phyloP scores from a whole-genome alignment of 805 yeast species.

The Priceomyces castillae region DNA sequence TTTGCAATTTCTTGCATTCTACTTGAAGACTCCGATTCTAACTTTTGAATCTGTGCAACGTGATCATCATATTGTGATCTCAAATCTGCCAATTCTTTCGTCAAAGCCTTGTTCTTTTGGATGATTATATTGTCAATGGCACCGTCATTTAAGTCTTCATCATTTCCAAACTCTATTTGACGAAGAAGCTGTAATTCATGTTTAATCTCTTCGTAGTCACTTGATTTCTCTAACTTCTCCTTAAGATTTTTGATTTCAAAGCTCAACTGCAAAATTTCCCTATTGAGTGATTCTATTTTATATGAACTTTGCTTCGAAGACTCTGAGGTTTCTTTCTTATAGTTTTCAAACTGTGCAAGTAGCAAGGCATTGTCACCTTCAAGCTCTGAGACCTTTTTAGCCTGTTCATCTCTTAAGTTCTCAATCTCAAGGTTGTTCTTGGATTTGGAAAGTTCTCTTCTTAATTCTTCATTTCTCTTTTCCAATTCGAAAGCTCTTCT shows the following conservation, averaged over 20 bases:
- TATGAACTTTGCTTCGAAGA: slow-evolving; percentile 24
- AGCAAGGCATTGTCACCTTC: slow-evolving; percentile 69
- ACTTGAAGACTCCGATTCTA: slow-evolving; percentile 36
- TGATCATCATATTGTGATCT: slow-evolving; percentile 58
- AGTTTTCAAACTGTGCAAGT: slow-evolving; percentile 55
- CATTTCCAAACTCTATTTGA: slow-evolving; percentile 69
- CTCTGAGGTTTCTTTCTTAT: slow-evolving; percentile 30
- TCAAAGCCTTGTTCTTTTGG: slow-evolving; percentile 69
- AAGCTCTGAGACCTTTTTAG: slow-evolving; percentile 49
- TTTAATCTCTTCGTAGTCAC: slow-evolving; percentile 80
- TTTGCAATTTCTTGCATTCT: slow-evolving; percentile 38
- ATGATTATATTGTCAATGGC: slow-evolving; percentile 59
- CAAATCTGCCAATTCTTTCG: slow-evolving; percentile 62
- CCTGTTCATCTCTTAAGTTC: slow-evolving; percentile 38
- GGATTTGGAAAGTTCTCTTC: slow-evolving; percentile 58
- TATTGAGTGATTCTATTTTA: slow-evolving; percentile 35
- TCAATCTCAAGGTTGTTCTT: slow-evolving; percentile 47
- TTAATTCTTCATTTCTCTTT: slow-evolving; percentile 70
- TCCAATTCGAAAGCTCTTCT: slow-evolving; percentile 68
- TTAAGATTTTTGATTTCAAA: slow-evolving; percentile 52
- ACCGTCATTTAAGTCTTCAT: slow-evolving; percentile 31
- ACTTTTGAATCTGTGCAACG: slow-evolving; percentile 33
- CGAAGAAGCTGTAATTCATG: slow-evolving; percentile 69
- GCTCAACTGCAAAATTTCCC: slow-evolving; percentile 48
- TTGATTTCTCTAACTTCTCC: slow-evolving; percentile 46